Evolutionary conservation across 2,329 filamentous ascomycete genomes (phyloP), one percentile per base, ranked within the genome.

Genomic region (Penicillium brasilianum): DNA sequence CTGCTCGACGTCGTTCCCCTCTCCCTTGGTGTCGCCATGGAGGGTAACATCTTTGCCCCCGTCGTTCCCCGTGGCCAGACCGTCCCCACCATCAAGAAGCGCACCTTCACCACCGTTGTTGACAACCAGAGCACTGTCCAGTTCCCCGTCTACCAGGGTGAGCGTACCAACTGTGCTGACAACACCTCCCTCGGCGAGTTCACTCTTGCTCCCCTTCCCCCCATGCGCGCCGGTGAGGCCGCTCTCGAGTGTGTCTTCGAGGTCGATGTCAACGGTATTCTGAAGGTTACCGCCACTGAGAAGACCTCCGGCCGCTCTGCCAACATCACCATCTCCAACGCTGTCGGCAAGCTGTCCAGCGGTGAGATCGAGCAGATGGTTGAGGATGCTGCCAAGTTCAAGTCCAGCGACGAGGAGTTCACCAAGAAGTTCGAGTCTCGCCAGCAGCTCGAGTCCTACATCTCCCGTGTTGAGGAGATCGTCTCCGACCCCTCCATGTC

Each of bases 251-350:
- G 94, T 72, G 93, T 98, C 80, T 98, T 99, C 83, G 95, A 99
- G 85, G 95, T 99, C 77, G 95, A 99, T 73, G 95, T 97, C 87
- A 99, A 99, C 86, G 95, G 95, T 90, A 97, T 97, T 80, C 90
- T 99, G 70, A 99, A 99, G 89, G 95, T 98, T 76, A 98, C 94
- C 66, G 95, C 95, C 71, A 97, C 94, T 51, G 95, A 99, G 88
- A 99, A 99, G 89, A 94, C 92, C 72, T 97, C 95, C 36, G 95
- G 95, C 76, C 93, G 95, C 80, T 95, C 87, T 77, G 95, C 95
- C 83, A 99, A 99, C 89, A 99, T 99, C 81, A 99, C 95, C 79
- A 99, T 99, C 83, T 92, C 92, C 83, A 99, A 99, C 89, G 97
- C 95, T 62, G 94, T 99, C 75, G 95, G 95, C 81, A 99, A 99